These are phyloP conservation scores for Cystofilobasidium ferigula DNA, from an alignment of 768 basidiomycete species.

Conservation along the genomic window DNA sequence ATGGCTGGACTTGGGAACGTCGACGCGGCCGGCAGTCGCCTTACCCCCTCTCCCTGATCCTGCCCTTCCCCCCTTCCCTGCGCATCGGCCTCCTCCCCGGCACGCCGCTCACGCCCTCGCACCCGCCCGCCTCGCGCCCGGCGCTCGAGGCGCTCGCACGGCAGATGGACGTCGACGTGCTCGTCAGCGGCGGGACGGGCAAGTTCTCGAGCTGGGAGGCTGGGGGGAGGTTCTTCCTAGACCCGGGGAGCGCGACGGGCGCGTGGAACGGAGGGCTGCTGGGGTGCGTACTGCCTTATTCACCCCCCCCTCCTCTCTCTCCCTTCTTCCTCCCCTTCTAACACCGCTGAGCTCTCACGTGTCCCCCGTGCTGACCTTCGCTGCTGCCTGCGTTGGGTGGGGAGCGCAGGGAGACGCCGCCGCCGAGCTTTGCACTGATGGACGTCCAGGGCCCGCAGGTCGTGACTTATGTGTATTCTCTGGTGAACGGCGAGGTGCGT, in stretches of 20 bases:
- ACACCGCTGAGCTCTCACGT: not conserved
- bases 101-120: conserved; percentile 82
- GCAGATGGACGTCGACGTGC: conserved; percentile 95
- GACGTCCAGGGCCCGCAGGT: conserved; percentile 95
- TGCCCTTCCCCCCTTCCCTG: conserved; percentile 44
- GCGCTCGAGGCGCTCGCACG: conserved; percentile 76
- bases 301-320: not conserved
- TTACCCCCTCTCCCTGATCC: conserved; percentile 18
- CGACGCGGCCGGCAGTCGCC: not conserved
- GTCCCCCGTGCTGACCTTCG: not conserved
- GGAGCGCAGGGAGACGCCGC: conserved; percentile 56
- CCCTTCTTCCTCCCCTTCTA: not conserved
- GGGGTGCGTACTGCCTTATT: not conserved
- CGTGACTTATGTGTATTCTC: conserved; percentile 92
- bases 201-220: conserved; percentile 61
- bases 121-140: conserved; percentile 67
- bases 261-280: conserved; percentile 5
- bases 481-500: conserved; percentile 79
- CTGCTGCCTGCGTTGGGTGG: not conserved
- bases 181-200: conserved; percentile 88
- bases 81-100: conserved; percentile 80
- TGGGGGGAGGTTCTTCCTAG: conserved; percentile 85
- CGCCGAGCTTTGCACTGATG: conserved; percentile 89
- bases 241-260: conserved; percentile 41
- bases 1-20: not conserved